Base-by-base conservation (phyloP, 768 basidiomycete species). In the Mycena rebaudengoi region DNA sequence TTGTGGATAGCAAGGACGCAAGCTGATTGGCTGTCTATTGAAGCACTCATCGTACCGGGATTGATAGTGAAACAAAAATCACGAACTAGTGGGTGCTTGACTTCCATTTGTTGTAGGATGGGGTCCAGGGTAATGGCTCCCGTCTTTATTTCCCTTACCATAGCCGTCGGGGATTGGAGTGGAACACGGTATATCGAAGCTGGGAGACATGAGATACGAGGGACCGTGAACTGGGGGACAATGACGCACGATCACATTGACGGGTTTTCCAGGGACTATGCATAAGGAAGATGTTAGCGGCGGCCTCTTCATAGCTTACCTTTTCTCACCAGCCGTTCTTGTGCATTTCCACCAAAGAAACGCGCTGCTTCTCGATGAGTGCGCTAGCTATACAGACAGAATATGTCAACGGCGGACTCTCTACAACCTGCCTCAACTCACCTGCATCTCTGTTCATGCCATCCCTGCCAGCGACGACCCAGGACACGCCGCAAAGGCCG, bases 291-390 rank as follows among this genome's bases (percentile, higher is more conserved):
- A n/a, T n/a, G n/a, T n/a, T n/a, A n/a, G n/a, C n/a, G n/a, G n/a
- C n/a, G n/a, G n/a, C n/a, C n/a, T n/a, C n/a, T n/a, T n/a, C n/a
- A n/a, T n/a, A n/a, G n/a, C n/a, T n/a, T n/a, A n/a, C n/a, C n/a
- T n/a, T n/a, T n/a, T n/a, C n/a, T n/a, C n/a, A n/a, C n/a, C 94
- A 95, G 0, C 91, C 91, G 44, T 87, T 82, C 74, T 94, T 94
- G 73, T 95, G 94, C 70, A 84, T 83, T 5, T 86, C 84, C 1
- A 94, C 85, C 5, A 95, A 77, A 41, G 86, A 85, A 4, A 70
- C 64, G 14, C 85, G 85, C 72, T 95, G 94, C 68, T 90, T 94
- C 73, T 92, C 91, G 35, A 93, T 78, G 63, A 95, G 78, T 14
- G 86, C 74, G 71, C 86, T 88, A 39, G 89, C 93, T 92, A 68